A percentile compares a stretch with the other conserved stretches of the same genome.
Conservation (phyloP, 495 filamentous ascomycete genomes). For the Aspergillus funiculosus region DNA sequence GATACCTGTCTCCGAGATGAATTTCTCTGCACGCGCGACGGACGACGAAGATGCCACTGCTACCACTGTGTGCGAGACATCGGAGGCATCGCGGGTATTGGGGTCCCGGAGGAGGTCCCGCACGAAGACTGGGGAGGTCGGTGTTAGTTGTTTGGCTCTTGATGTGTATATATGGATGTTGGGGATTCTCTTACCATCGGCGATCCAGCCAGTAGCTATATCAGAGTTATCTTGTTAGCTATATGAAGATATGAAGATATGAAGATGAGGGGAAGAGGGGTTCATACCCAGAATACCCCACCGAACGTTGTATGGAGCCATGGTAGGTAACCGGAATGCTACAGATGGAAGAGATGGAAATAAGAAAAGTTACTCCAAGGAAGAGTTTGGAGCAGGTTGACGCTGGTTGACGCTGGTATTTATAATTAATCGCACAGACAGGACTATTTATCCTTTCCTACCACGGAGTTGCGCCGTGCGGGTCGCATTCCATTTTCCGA, state of each 20-base stretch:
- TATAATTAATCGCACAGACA: constrained; percentile 8
- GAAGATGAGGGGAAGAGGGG: background rate
- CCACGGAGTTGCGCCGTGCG: constrained; percentile 32
- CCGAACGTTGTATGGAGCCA: constrained; percentile 54
- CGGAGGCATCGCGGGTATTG: constrained; percentile 60
- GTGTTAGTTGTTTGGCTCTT: constrained; percentile 3
- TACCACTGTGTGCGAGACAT: constrained; percentile 70
- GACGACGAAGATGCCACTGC: constrained; percentile 81
- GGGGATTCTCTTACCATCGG: constrained; percentile 49
- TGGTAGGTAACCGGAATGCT: constrained; percentile 16
- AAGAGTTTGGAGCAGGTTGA: background rate
- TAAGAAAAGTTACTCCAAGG: background rate
- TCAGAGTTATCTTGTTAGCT: constrained; percentile 13
- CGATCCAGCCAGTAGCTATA: constrained; percentile 72
- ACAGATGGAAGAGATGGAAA: background rate
- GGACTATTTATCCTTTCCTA: constrained; percentile 4
- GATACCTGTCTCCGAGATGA: constrained; percentile 61
- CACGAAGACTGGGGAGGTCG: constrained; percentile 69
- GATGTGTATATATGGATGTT: background rate
- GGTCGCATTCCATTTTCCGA: constrained; percentile 19
- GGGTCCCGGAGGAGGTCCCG: constrained; percentile 79
- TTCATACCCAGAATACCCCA: constrained; percentile 72
- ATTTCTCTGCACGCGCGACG: constrained; percentile 58
- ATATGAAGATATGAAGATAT: no score
- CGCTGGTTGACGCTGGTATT: constrained; percentile 3